Base-by-base conservation (phyloP, 129 eudicot genomes). In the Arctium minus region DNA sequence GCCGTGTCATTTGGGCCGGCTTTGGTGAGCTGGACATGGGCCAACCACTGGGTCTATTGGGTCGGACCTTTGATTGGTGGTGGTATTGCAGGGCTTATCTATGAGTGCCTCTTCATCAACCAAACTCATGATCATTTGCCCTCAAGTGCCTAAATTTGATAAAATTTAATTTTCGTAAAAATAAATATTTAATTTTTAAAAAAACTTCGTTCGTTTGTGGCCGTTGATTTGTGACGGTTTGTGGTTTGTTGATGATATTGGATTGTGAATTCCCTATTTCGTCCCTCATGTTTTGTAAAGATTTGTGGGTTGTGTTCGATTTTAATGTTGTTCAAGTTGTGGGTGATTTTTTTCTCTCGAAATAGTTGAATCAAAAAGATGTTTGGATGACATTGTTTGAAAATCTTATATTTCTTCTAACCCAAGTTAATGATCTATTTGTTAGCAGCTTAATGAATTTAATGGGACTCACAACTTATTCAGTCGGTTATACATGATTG, bases 51-150 rank as follows among this genome's bases (percentile, higher is more conserved):
- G 94, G 79, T 88, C 0, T 90, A 90, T 56, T 88, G 91, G 94
- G 91, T 81, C 60, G 94, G 94, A 17, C 94, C 94, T 60, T 79
- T 90, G 38, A 71, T 90, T 44, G 91, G 94, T 67, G 91, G 90
- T 79, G 94, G 90, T 56, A 79, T 90, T 79, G 90, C 92, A 65
- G 92, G 90, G 22, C 83, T 86, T 35, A 67, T 90, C 42, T 90
- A 88, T 76, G 94, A 90, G 65, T 4, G 71, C 67, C 79, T 87
- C 79, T 90, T 90, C 82, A 89, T 87, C 9, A 87, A 75, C 82
- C 87, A 82, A 37, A 85, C 89, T 42, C 93, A 89, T 73, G 93
- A 82, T 12, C 92, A 89, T 76, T 79, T 89, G 84, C 89, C 92
- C 38, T 74, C 92, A 76, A 76, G 87, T 53, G 85, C 72, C 29